Percentiles rank a stretch among this genome's conserved stretches.
phyloP scores from a whole-genome alignment of 225 moss, liverwort and hornwort genomes.

The Sphagnum tenellum region DNA sequence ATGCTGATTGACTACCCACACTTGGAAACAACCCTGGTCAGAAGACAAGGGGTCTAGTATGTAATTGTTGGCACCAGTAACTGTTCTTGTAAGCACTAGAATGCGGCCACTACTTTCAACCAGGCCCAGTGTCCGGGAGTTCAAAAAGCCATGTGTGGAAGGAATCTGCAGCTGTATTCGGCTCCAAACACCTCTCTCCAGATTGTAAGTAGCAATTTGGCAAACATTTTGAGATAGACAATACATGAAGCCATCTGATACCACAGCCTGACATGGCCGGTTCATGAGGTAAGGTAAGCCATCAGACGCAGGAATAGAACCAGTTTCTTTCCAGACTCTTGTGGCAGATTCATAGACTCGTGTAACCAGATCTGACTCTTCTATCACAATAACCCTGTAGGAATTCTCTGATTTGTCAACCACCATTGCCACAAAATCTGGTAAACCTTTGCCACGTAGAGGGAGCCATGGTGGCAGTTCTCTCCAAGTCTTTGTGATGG shows the following conservation, averaged over 20 bases:
- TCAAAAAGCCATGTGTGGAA: conserved; percentile 22
- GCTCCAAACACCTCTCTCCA: conserved; percentile 26
- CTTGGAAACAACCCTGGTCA: conserved; percentile 36
- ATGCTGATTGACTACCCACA: conserved; percentile 25
- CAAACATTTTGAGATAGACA: conserved; percentile 35
- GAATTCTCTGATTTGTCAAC: conserved; percentile 21
- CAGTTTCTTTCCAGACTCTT: conserved; percentile 24
- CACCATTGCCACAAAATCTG: conserved; percentile 37
- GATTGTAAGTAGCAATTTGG: conserved; percentile 33
- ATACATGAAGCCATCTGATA: conserved; percentile 26
- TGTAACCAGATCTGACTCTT: conserved; percentile 32
- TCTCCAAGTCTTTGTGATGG: conserved; percentile 36
- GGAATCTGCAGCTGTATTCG: conserved; percentile 27
- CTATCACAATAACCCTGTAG: conserved; percentile 31
- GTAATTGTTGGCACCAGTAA: conserved; percentile 14
- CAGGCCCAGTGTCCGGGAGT: conserved; percentile 22
- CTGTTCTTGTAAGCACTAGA: conserved; percentile 28
- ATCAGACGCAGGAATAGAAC: conserved; percentile 13
- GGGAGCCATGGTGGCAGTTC: conserved; percentile 33
- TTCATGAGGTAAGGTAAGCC: conserved; percentile 51
- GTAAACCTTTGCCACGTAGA: conserved; percentile 27
- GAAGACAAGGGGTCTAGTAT: conserved; percentile 17
- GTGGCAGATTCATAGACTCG: conserved; percentile 30
- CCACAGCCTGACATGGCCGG: conserved; percentile 31
- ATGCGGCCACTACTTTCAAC: conserved; percentile 31